Evolutionary conservation across 805 yeast species (phyloP).

Genomic region (Nakazawaea holstii): DNA sequence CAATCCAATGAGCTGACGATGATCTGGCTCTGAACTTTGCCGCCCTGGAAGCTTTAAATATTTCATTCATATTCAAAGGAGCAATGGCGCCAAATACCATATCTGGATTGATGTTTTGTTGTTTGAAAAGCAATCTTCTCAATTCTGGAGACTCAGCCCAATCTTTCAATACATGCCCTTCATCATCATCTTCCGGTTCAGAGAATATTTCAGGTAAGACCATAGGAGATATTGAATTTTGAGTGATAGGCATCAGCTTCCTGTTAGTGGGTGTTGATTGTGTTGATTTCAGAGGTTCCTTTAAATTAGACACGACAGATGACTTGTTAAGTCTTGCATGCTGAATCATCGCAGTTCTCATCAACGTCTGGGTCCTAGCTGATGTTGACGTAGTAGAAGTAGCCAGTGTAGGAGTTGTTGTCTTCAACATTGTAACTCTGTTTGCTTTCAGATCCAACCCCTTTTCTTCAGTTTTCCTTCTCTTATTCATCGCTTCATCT

Average conservation of each 20-base stretch:
- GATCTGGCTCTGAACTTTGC: constrained; percentile 51
- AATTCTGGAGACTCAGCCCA: constrained; percentile 64
- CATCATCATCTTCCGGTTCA: constrained; percentile 51
- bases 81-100: constrained; percentile 72
- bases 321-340: constrained; percentile 22
- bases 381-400: constrained; percentile 6
- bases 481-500: constrained; percentile 16
- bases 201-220: constrained; percentile 41
- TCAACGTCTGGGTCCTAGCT: constrained; percentile 19
- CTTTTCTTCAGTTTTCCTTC: constrained; percentile 16
- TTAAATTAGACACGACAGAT: background rate
- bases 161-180: constrained; percentile 40
- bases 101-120: constrained; percentile 58
- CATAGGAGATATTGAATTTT: constrained; percentile 4
- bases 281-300: background rate
- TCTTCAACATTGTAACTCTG: constrained; percentile 19
- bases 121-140: constrained; percentile 34
- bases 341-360: constrained; percentile 28
- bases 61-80: constrained; percentile 61
- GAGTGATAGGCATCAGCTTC: background rate
- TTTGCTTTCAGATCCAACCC: constrained; percentile 20
- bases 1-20: constrained; percentile 47
- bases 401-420: constrained; percentile 13
- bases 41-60: constrained; percentile 44
- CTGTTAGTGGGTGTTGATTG: background rate